A percentile compares a stretch with the other conserved stretches of the same genome.
These are phyloP conservation scores for Fusarium nisikadoi DNA, from an alignment of 2,329 filamentous ascomycete genomes.

Conservation along the genomic window DNA sequence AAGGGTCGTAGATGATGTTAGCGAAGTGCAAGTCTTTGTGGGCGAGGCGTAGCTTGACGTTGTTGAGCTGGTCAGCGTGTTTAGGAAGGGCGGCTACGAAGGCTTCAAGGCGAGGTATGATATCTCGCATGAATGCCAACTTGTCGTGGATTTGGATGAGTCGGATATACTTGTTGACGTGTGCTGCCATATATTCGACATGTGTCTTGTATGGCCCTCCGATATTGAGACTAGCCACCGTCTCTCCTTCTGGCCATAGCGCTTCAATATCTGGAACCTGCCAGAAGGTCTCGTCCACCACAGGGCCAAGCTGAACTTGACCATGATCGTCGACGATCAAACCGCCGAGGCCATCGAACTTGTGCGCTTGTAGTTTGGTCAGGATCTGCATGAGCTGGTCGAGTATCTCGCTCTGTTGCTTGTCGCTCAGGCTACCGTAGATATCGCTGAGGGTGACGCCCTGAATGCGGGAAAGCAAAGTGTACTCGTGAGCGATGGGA, in stretches of 20 bases:
- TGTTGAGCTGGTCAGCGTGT: background rate
- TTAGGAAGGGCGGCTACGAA: background rate
- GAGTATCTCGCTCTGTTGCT: rapidly evolving
- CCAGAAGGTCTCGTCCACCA: background rate
- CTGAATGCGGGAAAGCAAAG: too few species aligned
- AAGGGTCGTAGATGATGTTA: rapidly evolving
- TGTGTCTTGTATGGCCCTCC: background rate
- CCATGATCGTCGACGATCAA: rapidly evolving
- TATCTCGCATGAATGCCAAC: background rate
- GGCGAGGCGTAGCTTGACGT: background rate
- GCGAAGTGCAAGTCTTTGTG: background rate
- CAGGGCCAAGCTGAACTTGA: background rate
- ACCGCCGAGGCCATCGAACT: background rate
- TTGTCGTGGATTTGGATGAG: background rate
- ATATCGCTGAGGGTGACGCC: background rate
- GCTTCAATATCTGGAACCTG: background rate
- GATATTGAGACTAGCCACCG: rapidly evolving
- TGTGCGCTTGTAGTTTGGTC: rapidly evolving
- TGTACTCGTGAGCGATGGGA: too few species aligned
- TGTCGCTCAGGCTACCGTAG: background rate
- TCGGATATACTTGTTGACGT: rapidly evolving
- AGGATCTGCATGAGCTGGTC: background rate
- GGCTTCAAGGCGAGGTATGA: rapidly evolving
- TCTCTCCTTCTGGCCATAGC: background rate
- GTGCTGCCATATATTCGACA: rapidly evolving